Percentiles rank a stretch among this genome's conserved stretches.
phyloP scores from a whole-genome alignment of 345 rosid genomes.

The Punica granatum region DNA sequence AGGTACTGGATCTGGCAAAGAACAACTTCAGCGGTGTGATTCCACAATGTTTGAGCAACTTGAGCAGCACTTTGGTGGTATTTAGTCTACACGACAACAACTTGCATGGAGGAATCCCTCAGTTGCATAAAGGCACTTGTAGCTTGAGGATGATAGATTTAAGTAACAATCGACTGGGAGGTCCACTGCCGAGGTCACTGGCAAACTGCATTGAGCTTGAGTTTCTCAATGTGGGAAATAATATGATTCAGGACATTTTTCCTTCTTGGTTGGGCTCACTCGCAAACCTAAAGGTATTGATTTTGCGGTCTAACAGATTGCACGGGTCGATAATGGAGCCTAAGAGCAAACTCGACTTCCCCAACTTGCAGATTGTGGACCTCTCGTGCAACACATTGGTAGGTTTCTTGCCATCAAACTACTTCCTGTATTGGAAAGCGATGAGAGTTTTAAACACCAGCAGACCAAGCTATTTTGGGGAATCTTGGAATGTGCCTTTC shows the following conservation, averaged over 20 bases:
- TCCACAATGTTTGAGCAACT: constrained; percentile 6
- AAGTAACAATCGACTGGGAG: neutral
- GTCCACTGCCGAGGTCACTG: constrained; percentile 8
- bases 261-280: constrained; percentile 8
- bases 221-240: constrained; percentile 1
- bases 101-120: constrained; percentile 1
- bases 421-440: constrained; percentile 4
- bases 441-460: neutral
- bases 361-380: constrained; percentile 7
- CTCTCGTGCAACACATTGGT: constrained; percentile 6
- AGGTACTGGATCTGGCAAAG: neutral
- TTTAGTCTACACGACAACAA: neutral
- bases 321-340: neutral
- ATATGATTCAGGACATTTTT: neutral
- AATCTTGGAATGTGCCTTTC: neutral
- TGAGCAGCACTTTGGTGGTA: neutral
- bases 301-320: constrained; percentile 1
- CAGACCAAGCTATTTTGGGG: neutral
- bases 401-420: neutral
- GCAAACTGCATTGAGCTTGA: neutral
- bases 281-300: neutral
- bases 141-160: constrained; percentile 3
- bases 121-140: neutral
- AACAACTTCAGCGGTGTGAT: constrained; percentile 1
- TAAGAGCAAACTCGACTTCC: neutral